A percentile compares a stretch with the other conserved stretches of the same genome.
These are phyloP conservation scores for Salix viminalis DNA, from an alignment of 345 rosid genomes.

Conservation along the genomic window DNA sequence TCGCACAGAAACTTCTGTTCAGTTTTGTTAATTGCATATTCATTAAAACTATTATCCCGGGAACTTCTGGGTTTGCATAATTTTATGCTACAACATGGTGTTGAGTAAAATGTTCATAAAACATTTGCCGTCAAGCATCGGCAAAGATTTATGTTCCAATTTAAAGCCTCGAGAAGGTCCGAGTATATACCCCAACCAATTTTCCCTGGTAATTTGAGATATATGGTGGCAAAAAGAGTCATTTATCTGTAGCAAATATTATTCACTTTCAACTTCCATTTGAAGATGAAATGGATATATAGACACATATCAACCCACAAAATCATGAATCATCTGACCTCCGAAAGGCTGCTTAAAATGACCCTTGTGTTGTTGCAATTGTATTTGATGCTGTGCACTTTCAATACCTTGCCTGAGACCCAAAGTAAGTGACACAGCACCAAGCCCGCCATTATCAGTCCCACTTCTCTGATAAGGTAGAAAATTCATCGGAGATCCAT, in stretches of 20 bases:
- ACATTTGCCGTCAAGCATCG: background rate
- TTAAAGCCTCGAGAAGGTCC: background rate
- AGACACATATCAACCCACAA: conserved; percentile 35
- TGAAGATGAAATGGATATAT: background rate
- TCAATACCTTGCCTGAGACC: conserved; percentile 55
- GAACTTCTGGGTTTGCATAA: no score
- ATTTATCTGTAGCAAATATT: background rate
- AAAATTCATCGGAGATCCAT: conserved; percentile 40
- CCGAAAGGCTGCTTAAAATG: conserved; percentile 41
- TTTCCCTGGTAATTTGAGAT: background rate
- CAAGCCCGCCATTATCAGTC: conserved; percentile 36
- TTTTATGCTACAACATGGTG: no score
- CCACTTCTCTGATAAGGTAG: conserved; percentile 40
- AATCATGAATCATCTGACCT: conserved; percentile 51
- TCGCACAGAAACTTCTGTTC: no score
- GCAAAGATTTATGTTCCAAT: background rate
- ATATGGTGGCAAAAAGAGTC: background rate
- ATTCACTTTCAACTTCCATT: background rate
- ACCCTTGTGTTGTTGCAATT: conserved; percentile 27
- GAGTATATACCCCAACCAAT: background rate
- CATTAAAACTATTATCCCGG: no score
- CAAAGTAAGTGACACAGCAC: conserved; percentile 52
- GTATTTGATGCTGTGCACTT: conserved; percentile 26
- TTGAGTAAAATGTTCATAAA: no score
- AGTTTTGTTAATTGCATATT: no score